phyloP scores from a whole-genome alignment of 75 land plant genomes.

The Cunninghamia lanceolata region DNA sequence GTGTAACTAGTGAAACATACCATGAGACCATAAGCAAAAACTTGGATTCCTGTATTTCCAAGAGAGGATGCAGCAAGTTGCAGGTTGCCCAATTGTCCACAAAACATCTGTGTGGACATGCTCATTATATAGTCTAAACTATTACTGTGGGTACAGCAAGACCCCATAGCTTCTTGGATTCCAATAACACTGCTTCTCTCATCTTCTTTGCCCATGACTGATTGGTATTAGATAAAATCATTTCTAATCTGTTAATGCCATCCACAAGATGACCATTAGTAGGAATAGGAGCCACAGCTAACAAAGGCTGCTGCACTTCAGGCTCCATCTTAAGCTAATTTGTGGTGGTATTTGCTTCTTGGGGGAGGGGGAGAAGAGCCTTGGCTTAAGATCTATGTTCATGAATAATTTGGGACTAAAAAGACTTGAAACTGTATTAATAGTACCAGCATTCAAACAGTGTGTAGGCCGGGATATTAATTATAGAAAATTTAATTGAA shows the following conservation, averaged over 20 bases:
- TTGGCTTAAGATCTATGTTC: too few species aligned
- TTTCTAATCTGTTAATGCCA: background rate
- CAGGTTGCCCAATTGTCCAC: conserved; percentile 73
- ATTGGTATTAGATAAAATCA: background rate
- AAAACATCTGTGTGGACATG: conserved; percentile 57
- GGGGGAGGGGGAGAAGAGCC: too few species aligned
- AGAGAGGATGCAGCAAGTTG: conserved; percentile 75
- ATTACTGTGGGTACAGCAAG: conserved; percentile 66
- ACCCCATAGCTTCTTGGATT: conserved; percentile 21
- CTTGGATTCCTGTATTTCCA: conserved; percentile 58
- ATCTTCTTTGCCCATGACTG: conserved; percentile 6
- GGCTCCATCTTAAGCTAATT: background rate
- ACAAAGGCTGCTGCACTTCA: background rate
- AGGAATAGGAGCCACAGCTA: background rate
- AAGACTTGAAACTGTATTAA: too few species aligned
- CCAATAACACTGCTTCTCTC: background rate
- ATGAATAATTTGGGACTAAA: too few species aligned
- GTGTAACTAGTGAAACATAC: conserved; percentile 16
- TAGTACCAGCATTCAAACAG: too few species aligned
- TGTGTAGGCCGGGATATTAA: too few species aligned
- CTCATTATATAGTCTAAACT: conserved; percentile 61
- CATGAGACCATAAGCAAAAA: conserved; percentile 68
- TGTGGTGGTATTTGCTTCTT: too few species aligned
- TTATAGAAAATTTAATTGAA: too few species aligned
- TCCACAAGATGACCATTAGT: background rate